Evolutionary conservation across 2,329 filamentous ascomycete genomes (phyloP).

Genomic region (Aspergillus pseudoglaucus): DNA sequence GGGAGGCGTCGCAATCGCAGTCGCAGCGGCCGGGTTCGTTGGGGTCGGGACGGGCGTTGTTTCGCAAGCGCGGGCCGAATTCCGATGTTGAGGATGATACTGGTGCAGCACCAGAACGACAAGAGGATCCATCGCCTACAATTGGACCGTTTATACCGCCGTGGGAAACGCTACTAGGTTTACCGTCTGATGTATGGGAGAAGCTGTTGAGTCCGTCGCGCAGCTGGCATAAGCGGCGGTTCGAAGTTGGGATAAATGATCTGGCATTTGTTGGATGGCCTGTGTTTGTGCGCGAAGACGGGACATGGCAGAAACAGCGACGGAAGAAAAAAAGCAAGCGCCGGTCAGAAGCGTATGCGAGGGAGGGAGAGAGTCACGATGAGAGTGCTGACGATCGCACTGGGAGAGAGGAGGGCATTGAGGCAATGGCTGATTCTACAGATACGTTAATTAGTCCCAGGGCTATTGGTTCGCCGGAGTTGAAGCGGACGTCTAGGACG

Average conservation of each 20-base stretch:
- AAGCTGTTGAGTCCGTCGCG: conserved; percentile 70
- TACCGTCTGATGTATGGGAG: conserved; percentile 69
- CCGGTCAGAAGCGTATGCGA: conserved; percentile 23
- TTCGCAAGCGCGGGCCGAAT: conserved; percentile 22
- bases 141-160: conserved; percentile 21
- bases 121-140: conserved; percentile 17
- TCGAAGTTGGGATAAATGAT: conserved; percentile 75
- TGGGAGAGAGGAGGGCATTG: conserved; percentile 23
- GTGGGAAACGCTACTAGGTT: conserved; percentile 62
- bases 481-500: conserved; percentile 16
- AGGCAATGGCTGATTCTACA: conserved; percentile 24
- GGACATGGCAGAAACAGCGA: conserved; percentile 65
- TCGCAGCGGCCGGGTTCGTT: conserved; percentile 29
- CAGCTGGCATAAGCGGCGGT: conserved; percentile 72
- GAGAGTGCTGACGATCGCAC: conserved; percentile 29
- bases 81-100: conserved; percentile 31
- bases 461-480: conserved; percentile 15
- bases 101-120: conserved; percentile 21
- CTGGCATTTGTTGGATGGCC: conserved; percentile 76
- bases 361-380: conserved; percentile 28
- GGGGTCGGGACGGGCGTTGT: conserved; percentile 24
- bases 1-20: conserved; percentile 19
- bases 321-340: conserved; percentile 38
- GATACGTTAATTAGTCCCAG: conserved; percentile 16
- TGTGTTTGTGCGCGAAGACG: conserved; percentile 72